These are phyloP conservation scores for Aspergillus alliaceus DNA, from an alignment of 2,329 filamentous ascomycete species.

Conservation along the genomic window DNA sequence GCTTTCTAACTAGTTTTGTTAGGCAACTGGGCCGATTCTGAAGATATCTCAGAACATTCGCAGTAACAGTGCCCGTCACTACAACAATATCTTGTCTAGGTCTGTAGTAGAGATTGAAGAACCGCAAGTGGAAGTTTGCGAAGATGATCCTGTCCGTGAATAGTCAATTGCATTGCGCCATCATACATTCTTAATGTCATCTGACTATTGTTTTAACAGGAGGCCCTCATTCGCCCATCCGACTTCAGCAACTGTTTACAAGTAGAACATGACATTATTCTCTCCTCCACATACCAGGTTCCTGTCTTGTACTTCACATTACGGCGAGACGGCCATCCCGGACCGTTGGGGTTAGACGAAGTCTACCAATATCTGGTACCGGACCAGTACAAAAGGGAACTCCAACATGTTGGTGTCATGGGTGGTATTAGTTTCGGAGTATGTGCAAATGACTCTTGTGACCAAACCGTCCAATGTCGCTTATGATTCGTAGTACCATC, in stretches of 20 bases:
- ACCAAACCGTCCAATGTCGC: conserved; percentile 27
- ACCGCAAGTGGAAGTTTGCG: conserved; percentile 21
- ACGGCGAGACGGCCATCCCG: conserved; percentile 56
- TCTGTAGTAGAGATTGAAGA: conserved; percentile 14
- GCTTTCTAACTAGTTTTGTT: conserved; percentile 13
- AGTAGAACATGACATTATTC: conserved; percentile 71
- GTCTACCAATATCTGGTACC: conserved; percentile 73
- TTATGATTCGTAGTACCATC: conserved; percentile 69
- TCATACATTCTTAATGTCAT: conserved; percentile 11
- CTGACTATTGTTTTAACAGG: conserved; percentile 38
- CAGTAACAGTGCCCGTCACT: conserved; percentile 3
- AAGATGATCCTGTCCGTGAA: conserved; percentile 33
- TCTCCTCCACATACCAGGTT: conserved; percentile 72
- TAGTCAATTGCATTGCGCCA: conserved; percentile 7
- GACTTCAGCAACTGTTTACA: conserved; percentile 41
- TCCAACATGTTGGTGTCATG: conserved; percentile 63
- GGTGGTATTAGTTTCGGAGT: conserved; percentile 77
- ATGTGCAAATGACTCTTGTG: conserved; percentile 45
- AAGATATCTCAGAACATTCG: conserved; percentile 30
- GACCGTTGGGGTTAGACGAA: conserved; percentile 63
- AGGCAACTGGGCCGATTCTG: conserved; percentile 28
- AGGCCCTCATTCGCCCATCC: conserved; percentile 41
- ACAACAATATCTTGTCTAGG: conserved; percentile 12
- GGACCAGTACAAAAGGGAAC: conserved; percentile 59
- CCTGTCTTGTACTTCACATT: conserved; percentile 76